phyloP scores from a whole-genome alignment of 192 early-diverging fungal genomes.

The Podila verticillata region DNA sequence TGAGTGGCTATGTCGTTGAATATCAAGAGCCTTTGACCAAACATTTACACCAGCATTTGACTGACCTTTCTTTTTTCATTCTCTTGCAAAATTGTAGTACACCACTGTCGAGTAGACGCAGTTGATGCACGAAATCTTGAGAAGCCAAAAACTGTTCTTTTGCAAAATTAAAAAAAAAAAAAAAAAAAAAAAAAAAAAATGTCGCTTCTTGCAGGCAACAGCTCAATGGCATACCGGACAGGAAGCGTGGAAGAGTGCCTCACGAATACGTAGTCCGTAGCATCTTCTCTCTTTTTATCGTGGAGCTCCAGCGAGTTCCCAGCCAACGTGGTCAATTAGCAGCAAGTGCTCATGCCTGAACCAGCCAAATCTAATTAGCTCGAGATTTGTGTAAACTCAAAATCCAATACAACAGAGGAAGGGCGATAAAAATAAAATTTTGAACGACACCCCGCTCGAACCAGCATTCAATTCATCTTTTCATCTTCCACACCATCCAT shows the following conservation, averaged over 20 bases:
- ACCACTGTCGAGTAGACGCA: slow-evolving; percentile 28
- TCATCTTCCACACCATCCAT: background rate
- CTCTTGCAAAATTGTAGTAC: slow-evolving; percentile 3
- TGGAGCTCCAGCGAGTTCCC: too few species aligned
- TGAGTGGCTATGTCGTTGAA: background rate
- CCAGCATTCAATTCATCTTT: background rate
- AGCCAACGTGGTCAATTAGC: too few species aligned
- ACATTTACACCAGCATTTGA: background rate
- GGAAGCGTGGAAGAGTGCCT: too few species aligned
- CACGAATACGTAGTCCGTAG: too few species aligned
- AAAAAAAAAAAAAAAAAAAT: background rate
- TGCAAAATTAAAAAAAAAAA: background rate
- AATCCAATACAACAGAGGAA: background rate
- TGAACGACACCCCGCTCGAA: too few species aligned
- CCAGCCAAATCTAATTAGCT: too few species aligned
- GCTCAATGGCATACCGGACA: too few species aligned
- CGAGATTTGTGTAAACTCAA: too few species aligned
- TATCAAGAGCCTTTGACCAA: background rate
- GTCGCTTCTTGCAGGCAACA: too few species aligned
- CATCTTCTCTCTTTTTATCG: too few species aligned
- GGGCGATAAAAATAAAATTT: background rate
- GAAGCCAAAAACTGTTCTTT: background rate
- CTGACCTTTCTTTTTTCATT: background rate
- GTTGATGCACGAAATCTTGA: background rate
- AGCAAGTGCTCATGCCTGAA: too few species aligned